These are phyloP conservation scores for Sporisorium graminicola DNA, from an alignment of 1,284 basidiomycete genomes.

Conservation along the genomic window DNA sequence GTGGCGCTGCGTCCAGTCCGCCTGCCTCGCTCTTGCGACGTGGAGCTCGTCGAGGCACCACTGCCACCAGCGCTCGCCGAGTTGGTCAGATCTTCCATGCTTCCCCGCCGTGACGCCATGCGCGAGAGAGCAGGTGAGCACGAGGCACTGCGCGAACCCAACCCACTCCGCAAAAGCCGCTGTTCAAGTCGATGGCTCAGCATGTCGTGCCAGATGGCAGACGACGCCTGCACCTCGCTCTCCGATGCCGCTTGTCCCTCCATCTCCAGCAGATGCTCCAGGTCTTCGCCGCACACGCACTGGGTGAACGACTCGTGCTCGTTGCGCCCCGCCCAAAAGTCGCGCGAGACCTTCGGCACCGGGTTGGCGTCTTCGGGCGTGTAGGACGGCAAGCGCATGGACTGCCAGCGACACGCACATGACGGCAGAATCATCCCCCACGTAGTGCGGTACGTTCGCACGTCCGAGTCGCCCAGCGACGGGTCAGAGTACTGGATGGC, in stretches of 20 bases:
- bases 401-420: slow-evolving; percentile 50
- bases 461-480: slow-evolving; percentile 15
- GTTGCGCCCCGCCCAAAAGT: slow-evolving; percentile 50
- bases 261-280: slow-evolving; percentile 44
- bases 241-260: slow-evolving; percentile 41
- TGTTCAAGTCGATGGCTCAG: slow-evolving; percentile 41
- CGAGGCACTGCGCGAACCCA: slow-evolving; percentile 15
- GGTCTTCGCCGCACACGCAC: slow-evolving; percentile 54
- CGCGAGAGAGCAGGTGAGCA: slow-evolving; percentile 25
- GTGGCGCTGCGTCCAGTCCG: slow-evolving; percentile 7
- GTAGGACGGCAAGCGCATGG: slow-evolving; percentile 48
- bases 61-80: background rate
- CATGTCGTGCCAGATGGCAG: slow-evolving; percentile 50
- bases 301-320: slow-evolving; percentile 52
- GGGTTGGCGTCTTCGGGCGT: slow-evolving; percentile 48
- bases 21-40: slow-evolving; percentile 13
- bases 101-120: slow-evolving; percentile 22
- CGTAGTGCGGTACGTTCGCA: slow-evolving; percentile 30
- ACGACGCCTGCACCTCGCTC: slow-evolving; percentile 39
- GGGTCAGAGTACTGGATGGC: slow-evolving; percentile 44
- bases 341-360: slow-evolving; percentile 46
- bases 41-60: background rate
- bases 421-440: slow-evolving; percentile 51
- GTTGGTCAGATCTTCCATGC: slow-evolving; percentile 22
- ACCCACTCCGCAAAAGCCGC: slow-evolving; percentile 17